phyloP scores from a whole-genome alignment of 169 alveolate genomes.

The Plasmodium yoelii region DNA sequence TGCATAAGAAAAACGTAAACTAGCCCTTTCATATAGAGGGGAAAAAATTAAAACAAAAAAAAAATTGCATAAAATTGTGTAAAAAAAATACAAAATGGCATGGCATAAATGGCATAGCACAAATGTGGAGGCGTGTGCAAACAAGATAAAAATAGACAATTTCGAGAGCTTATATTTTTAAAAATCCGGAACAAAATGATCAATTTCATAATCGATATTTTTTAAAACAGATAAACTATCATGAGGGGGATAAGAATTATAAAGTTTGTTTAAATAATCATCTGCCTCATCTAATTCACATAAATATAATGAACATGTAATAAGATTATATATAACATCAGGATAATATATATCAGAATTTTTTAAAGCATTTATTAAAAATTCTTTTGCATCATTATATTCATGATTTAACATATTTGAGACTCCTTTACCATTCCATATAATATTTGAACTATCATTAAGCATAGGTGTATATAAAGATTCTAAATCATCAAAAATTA shows the following conservation, averaged over 20 bases:
- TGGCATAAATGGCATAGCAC: too few relatives aligned
- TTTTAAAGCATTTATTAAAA: slow-evolving; percentile 24
- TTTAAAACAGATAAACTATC: slow-evolving; percentile 52
- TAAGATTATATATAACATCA: slow-evolving; percentile 36
- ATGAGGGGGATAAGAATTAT: slow-evolving; percentile 36
- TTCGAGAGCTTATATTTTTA: not conserved
- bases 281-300: slow-evolving; percentile 62
- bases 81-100: too few relatives aligned
- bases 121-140: too few relatives aligned
- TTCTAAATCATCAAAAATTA: slow-evolving; percentile 71
- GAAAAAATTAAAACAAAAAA: too few relatives aligned
- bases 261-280: slow-evolving; percentile 46
- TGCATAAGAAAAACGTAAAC: too few relatives aligned
- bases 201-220: slow-evolving; percentile 51
- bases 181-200: slow-evolving; percentile 55
- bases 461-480: slow-evolving; percentile 34
- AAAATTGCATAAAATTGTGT: too few relatives aligned
- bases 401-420: slow-evolving; percentile 50
- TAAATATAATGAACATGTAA: slow-evolving; percentile 66
- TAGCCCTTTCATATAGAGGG: too few relatives aligned
- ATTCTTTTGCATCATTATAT: slow-evolving; percentile 68
- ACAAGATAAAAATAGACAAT: too few relatives aligned
- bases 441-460: slow-evolving; percentile 48
- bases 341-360: slow-evolving; percentile 19
- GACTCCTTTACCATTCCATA: slow-evolving; percentile 62